Percentiles rank a stretch among this genome's conserved stretches.
Conservation (phyloP, 1,139 yeast species). For the Hemisphaericaspora xylanilytica region DNA sequence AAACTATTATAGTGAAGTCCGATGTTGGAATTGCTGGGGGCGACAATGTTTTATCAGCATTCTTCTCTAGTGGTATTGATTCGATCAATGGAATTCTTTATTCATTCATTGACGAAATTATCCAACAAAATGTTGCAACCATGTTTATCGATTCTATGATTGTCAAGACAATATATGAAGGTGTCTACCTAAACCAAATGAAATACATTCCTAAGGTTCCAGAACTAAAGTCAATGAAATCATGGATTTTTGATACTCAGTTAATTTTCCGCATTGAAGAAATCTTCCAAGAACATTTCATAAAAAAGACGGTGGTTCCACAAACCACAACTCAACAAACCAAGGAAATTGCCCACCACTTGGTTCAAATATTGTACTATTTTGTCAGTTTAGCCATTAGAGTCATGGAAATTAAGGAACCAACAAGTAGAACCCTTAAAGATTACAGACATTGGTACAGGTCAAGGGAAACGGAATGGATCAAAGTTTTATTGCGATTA, state of each 20-base stretch:
- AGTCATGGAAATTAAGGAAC: conserved; percentile 29
- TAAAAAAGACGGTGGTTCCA: conserved; percentile 12
- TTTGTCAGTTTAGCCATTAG: conserved; percentile 37
- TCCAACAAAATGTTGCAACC: conserved; percentile 21
- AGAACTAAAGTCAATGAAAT: conserved; percentile 20
- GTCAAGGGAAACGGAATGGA: conserved; percentile 45
- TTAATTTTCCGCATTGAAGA: conserved; percentile 33
- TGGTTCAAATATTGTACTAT: conserved; percentile 37
- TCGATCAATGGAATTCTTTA: conserved; percentile 36
- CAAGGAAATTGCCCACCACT: conserved; percentile 18
- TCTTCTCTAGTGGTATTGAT: conserved; percentile 29
- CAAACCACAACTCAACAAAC: conserved; percentile 9
- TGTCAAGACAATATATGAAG: conserved; percentile 38
- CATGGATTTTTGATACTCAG: conserved; percentile 43
- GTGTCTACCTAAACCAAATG: conserved; percentile 45
- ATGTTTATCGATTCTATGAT: conserved; percentile 30
- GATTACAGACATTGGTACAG: conserved; percentile 39
- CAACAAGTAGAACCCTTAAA: conserved; percentile 18
- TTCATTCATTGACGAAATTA: conserved; percentile 25
- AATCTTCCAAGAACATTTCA: conserved; percentile 25
- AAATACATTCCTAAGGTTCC: conserved; percentile 25
- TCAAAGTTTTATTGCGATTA: conserved; percentile 47
- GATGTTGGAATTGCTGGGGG: background rate
- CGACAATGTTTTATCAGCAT: conserved; percentile 18
- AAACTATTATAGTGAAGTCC: background rate